Evolutionary conservation across 192 early-diverging fungal species (phyloP), one percentile per base, ranked within the genome.

Genomic region (Mortierella alpina): DNA sequence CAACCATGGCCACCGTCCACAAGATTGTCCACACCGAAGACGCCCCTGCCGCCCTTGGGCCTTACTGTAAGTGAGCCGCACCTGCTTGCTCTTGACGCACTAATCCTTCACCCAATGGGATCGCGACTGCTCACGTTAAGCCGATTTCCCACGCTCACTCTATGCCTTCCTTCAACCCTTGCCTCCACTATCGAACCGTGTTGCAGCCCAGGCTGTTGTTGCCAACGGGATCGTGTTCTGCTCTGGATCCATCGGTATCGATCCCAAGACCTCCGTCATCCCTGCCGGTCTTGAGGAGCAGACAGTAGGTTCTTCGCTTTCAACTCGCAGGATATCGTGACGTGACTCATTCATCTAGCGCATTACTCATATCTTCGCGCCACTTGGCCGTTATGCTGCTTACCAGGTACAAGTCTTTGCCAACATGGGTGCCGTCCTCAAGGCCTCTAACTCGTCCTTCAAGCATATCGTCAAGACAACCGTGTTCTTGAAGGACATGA

Each of bases 391-490:
- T 31, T 31, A 31, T 31, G 31, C 15, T 42, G n/a, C 23, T 44
- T 12, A 44, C 58, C 23, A 84, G 83, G 73, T 61, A 41, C 94
- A 93, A 86, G 88, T 86, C 23, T 83, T 99, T 76, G 89, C 84
- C 82, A 99, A 99, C 87, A 82, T 98, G 59, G 79, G 85, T 69
- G 93, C 91, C 4, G 93, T 99, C 42, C 87, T 99, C 42, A 84
- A 92, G 73, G 94, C 89, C 6, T 86, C 93, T 45, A 88, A 93
- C 61, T 91, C 94, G 56, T 88, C 88, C 56, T 88, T 97, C 39
- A 85, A 93, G 42, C 90, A 94, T 64, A 92, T 97, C 13, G 92
- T 98, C 84, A 99, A 98, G 89, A 95, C 95, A 46, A 98, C 96
- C 31, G 96, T 97, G 55, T 99, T 97, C 86, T 84, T 99, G 57